These are phyloP conservation scores for Pleomassaria siparia DNA, from an alignment of 2,329 filamentous ascomycete species.

Conservation along the genomic window DNA sequence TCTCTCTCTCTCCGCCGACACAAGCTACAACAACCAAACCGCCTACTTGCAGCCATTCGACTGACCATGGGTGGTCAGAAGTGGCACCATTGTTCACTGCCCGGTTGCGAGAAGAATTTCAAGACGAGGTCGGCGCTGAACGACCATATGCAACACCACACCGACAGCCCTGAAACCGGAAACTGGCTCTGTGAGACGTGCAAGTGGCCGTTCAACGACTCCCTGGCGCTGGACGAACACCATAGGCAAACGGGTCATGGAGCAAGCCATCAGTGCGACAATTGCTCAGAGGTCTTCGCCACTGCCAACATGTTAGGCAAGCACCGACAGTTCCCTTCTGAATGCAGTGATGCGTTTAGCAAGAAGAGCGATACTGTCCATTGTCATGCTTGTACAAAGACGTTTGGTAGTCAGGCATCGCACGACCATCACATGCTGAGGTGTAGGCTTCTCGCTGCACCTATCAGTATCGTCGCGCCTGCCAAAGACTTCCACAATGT, in stretches of 20 bases:
- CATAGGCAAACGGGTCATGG: not conserved
- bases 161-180: not conserved
- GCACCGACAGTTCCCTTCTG: slow-evolving; percentile 12
- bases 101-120: not conserved
- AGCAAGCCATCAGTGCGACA: not conserved
- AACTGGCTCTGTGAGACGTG: not conserved
- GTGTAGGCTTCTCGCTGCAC: too few relatives aligned
- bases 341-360: slow-evolving; percentile 9
- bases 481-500: not conserved
- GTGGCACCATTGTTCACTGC: not conserved
- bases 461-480: too few relatives aligned
- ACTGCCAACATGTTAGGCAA: slow-evolving; percentile 1
- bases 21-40: too few relatives aligned
- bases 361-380: not conserved
- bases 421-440: slow-evolving; percentile 25
- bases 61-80: not conserved
- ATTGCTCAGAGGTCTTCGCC: not conserved
- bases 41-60: too few relatives aligned
- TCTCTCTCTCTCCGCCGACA: too few relatives aligned
- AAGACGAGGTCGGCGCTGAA: not conserved
- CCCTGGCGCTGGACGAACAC: slow-evolving; percentile 1
- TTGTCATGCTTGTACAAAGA: slow-evolving; percentile 25
- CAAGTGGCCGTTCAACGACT: slow-evolving; percentile 4
- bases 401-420: slow-evolving; percentile 15
- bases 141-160: not conserved